phyloP scores from a whole-genome alignment of 257 asterid species.

The Lantana camara region DNA sequence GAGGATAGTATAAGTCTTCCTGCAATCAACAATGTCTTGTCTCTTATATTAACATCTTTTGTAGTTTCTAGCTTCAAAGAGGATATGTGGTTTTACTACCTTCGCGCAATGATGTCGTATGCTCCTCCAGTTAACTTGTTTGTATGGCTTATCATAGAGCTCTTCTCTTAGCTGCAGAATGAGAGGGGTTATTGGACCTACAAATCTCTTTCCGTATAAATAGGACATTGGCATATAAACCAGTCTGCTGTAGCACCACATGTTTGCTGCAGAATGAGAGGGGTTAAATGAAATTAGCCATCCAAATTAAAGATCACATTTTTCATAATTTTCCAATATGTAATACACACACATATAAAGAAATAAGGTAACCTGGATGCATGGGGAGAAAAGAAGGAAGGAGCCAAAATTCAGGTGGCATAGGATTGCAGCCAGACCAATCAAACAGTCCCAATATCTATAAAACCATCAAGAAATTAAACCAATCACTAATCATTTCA shows the following conservation, averaged over 20 bases:
- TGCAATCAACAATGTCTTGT: slow-evolving; percentile 21
- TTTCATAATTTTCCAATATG: too few relatives aligned
- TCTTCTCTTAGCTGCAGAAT: slow-evolving; percentile 61
- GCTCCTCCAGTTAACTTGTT: slow-evolving; percentile 60
- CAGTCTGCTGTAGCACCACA: slow-evolving; percentile 82
- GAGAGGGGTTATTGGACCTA: slow-evolving; percentile 72
- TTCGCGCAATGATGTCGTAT: slow-evolving; percentile 61
- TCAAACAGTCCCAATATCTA: slow-evolving; percentile 72
- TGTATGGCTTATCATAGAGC: slow-evolving; percentile 60
- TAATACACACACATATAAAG: too few relatives aligned
- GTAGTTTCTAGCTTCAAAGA: neutral
- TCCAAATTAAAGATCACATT: too few relatives aligned
- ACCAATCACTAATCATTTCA: too few relatives aligned
- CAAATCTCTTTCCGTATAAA: slow-evolving; percentile 72
- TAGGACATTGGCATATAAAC: slow-evolving; percentile 88
- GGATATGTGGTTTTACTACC: slow-evolving; percentile 28
- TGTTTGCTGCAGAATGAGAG: slow-evolving; percentile 55
- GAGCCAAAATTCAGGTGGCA: slow-evolving; percentile 89
- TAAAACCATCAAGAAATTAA: neutral
- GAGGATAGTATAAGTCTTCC: slow-evolving; percentile 83
- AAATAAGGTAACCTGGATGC: slow-evolving; percentile 62
- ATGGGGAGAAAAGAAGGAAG: slow-evolving; percentile 73
- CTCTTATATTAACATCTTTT: slow-evolving; percentile 10
- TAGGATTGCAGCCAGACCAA: slow-evolving; percentile 76
- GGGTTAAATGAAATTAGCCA: neutral